Evolutionary conservation across 2,329 filamentous ascomycete genomes (phyloP).

Genomic region (Aspergillus hiratsukae): DNA sequence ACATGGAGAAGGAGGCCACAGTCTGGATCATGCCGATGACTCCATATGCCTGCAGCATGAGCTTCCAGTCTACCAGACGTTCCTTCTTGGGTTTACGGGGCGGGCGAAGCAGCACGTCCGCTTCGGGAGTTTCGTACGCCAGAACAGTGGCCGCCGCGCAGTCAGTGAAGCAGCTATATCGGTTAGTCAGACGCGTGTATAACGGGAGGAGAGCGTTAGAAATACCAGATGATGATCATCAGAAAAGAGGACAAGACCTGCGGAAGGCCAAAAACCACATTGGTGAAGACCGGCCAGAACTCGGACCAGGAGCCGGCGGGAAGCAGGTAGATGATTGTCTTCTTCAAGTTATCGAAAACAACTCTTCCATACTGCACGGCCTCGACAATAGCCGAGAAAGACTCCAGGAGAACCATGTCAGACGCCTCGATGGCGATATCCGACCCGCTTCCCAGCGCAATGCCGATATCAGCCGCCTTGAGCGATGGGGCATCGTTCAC

Average conservation of each 20-base stretch:
- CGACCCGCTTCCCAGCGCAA: slow-evolving; percentile 55
- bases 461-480: slow-evolving; percentile 56
- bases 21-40: slow-evolving; percentile 64
- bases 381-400: slow-evolving; percentile 66
- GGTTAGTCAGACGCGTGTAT: not conserved
- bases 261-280: slow-evolving; percentile 66
- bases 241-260: slow-evolving; percentile 70
- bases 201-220: not conserved
- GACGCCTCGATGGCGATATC: slow-evolving; percentile 60
- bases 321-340: slow-evolving; percentile 69
- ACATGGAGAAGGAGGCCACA: slow-evolving; percentile 58
- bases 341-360: slow-evolving; percentile 73
- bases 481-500: slow-evolving; percentile 52
- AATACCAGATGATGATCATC: slow-evolving; percentile 62
- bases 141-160: slow-evolving; percentile 68
- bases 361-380: slow-evolving; percentile 69
- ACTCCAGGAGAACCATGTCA: slow-evolving; percentile 62
- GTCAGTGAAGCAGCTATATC: slow-evolving; percentile 64
- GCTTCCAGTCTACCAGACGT: slow-evolving; percentile 66
- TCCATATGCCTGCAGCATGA: slow-evolving; percentile 69
- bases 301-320: slow-evolving; percentile 71
- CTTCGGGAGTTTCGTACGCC: slow-evolving; percentile 72
- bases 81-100: slow-evolving; percentile 67
- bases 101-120: slow-evolving; percentile 65
- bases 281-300: slow-evolving; percentile 71